Conservation (phyloP, 306 rosid species). For the Sicyos baderoa region DNA sequence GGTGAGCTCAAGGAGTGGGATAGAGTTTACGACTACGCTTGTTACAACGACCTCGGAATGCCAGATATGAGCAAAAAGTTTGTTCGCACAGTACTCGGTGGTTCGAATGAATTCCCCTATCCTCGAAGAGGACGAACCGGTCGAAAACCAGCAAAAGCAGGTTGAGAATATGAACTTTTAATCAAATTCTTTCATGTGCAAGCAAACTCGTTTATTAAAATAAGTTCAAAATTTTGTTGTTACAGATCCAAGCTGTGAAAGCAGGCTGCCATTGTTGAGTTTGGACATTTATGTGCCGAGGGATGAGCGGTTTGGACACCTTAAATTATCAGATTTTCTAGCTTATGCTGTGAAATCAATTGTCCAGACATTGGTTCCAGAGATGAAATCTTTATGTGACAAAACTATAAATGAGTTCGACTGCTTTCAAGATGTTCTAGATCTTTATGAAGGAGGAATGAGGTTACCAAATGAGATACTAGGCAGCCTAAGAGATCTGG, state of each 20-base stretch:
- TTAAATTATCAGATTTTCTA: slow-evolving; percentile 72
- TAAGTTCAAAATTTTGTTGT: background rate
- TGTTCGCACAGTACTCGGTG: slow-evolving; percentile 77
- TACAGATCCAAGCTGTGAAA: slow-evolving; percentile 66
- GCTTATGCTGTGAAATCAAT: slow-evolving; percentile 70
- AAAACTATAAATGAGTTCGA: slow-evolving; percentile 81
- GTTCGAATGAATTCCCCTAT: slow-evolving; percentile 53
- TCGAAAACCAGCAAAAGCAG: slow-evolving; percentile 49
- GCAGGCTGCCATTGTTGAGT: slow-evolving; percentile 57
- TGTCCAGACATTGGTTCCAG: slow-evolving; percentile 58
- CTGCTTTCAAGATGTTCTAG: slow-evolving; percentile 49
- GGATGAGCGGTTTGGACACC: slow-evolving; percentile 63
- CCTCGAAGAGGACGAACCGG: slow-evolving; percentile 83
- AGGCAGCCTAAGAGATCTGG: slow-evolving; percentile 35
- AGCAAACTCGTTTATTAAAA: too few species aligned
- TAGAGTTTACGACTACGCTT: slow-evolving; percentile 86
- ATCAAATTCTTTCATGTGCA: too few species aligned
- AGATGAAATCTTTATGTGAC: slow-evolving; percentile 54
- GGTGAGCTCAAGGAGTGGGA: slow-evolving; percentile 85
- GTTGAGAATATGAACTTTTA: slow-evolving; percentile 21
- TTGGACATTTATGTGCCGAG: slow-evolving; percentile 72
- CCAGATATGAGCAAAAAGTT: slow-evolving; percentile 46
- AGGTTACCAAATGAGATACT: slow-evolving; percentile 42
- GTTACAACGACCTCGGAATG: slow-evolving; percentile 70
- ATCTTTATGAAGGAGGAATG: slow-evolving; percentile 56